Evolutionary conservation across 129 eudicot species (phyloP), one percentile per base, ranked within the genome.

Genomic region (Logfia minima): DNA sequence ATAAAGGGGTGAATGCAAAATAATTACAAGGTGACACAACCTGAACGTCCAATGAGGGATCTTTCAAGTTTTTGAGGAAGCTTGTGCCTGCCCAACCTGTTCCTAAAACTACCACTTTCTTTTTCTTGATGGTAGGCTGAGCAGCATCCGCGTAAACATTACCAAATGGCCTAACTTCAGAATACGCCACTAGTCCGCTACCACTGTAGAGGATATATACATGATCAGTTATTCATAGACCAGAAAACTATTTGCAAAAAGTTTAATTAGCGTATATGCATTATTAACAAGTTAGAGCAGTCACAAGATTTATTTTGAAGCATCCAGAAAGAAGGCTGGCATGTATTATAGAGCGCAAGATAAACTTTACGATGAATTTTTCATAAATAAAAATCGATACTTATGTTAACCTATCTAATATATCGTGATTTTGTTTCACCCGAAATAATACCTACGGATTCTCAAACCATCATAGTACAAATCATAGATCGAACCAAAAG

Each of bases 71-170:
- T 48, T 92, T 92, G 73, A 92, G 80, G 75, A 92, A 92, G 72
- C 97, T 92, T 10, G 96, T 89, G 75, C 86, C 90, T 26, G 97
- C 97, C 97, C 97, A 92, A 56, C 97, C 97, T 32, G 96, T 92
- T 53, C 97, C 97, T 32, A 92, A 79, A 21, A 92, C 97, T 3
- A 92, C 90, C 69, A 92, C 88, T 72, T 86, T 90, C 84, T 77
- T 91, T 77, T 85, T 91, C 85, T 87, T 85, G 58, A 69, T 51
- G 70, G 45, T 66, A 7, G 73, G 83, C 13, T 72, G 59, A 35
- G 66, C 82, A 13, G 88, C 89, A 43, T 83, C 87, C 2, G 86
- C 90, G 11, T 71, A 80, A 29, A 75, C 86, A 26, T 68, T 37
- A 22, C 75, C 62, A 39, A 70, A 71, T 10, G 90, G 81, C 64